Evolutionary conservation across 1,139 yeast species (phyloP).

Genomic region (Pichia norvegensis): DNA sequence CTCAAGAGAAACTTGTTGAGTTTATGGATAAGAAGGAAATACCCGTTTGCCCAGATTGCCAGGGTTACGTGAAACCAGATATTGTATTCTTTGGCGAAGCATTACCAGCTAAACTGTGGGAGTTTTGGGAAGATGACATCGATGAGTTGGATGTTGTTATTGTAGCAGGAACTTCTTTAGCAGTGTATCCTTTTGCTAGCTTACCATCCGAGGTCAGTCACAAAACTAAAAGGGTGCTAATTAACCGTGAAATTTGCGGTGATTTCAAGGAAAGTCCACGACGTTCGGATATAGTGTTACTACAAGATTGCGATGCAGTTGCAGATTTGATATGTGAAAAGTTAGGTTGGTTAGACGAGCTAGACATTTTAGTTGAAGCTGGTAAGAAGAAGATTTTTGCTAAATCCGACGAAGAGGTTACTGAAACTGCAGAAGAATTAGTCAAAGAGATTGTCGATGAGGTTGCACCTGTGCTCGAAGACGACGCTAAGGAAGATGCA

Average conservation of each 20-base stretch:
- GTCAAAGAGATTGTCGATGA: conserved; percentile 18
- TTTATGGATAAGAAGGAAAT: conserved; percentile 26
- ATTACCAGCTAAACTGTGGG: conserved; percentile 62
- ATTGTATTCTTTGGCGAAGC: conserved; percentile 91
- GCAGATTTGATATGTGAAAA: conserved; percentile 44
- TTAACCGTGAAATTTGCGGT: conserved; percentile 75
- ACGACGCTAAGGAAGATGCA: background rate
- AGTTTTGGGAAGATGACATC: conserved; percentile 58
- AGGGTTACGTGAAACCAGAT: conserved; percentile 81
- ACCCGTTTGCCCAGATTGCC: conserved; percentile 42
- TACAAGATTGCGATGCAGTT: conserved; percentile 58
- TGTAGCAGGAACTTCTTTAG: conserved; percentile 86
- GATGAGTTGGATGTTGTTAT: conserved; percentile 60
- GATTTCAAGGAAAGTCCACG: conserved; percentile 48
- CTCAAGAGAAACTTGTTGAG: conserved; percentile 40
- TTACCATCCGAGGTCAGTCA: conserved; percentile 58
- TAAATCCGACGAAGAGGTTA: background rate
- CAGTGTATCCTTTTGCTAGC: conserved; percentile 84
- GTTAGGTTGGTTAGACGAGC: conserved; percentile 56
- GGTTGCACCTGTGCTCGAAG: conserved; percentile 12
- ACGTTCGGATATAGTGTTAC: conserved; percentile 48
- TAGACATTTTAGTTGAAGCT: conserved; percentile 18
- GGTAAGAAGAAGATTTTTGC: conserved; percentile 14
- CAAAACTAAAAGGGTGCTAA: conserved; percentile 49
- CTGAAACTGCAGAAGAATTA: conserved; percentile 9